Evolutionary conservation across 225 moss, liverwort and hornwort genomes (phyloP), one percentile per base, ranked within the genome.

Genomic region (Anthoceros angustus): DNA sequence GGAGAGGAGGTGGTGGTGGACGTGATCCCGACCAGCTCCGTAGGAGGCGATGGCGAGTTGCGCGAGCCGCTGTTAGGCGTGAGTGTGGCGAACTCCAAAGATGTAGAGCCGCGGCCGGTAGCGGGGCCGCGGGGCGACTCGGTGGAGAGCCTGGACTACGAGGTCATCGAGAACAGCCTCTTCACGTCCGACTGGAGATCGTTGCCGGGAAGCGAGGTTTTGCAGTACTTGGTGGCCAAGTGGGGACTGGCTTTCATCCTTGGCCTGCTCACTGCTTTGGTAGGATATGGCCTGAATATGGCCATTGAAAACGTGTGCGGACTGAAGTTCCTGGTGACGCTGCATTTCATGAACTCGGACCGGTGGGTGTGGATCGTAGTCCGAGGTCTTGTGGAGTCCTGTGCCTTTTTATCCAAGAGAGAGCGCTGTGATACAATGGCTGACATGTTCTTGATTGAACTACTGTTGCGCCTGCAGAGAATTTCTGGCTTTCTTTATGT

Each of bases 161-260:
- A 55, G 55, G 78, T 95, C 55, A 88, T 91, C 12, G 95, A 95
- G 65, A 91, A 95, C 63, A 90, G 91, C 62, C 62, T 91, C 0
- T 90, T 95, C 63, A 85, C 80, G 66, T 78, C 88, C 73, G 95
- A 95, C 67, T 95, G 95, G 95, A 88, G 95, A 45, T 76, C 91
- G 11, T 78, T 86, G 67, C 79, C 80, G 25, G 79, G 70, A 62
- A 67, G 63, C 21, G 91, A 95, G 76, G 91, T 95, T 42, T 39
- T 95, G 16, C 86, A 95, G 21, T 95, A 95, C 63, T 61, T 95
- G 42, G 71, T 81, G 55, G 77, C 91, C 50, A 95, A 95, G 66
- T 95, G 95, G 95, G 85, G 76, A 12, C 83, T 81, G 21, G 95
- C 85, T 41, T 86, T 91, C 72, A 67, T 91, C 9, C 66, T 95